Evolutionary conservation across 208 protist species (phyloP).

Genomic region (Angomonas desouzai): DNA sequence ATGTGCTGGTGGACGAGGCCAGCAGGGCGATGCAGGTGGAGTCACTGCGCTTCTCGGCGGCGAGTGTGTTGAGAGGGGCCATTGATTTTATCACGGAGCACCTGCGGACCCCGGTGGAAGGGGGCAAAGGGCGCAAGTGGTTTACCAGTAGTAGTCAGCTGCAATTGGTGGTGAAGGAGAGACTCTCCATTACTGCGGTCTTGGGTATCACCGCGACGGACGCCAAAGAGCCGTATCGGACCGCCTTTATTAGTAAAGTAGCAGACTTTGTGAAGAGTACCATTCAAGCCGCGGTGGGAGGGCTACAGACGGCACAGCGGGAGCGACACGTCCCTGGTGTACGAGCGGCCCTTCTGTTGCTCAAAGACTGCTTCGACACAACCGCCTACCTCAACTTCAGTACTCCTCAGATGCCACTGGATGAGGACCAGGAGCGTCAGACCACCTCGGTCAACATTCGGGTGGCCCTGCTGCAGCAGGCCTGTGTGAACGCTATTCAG

Average conservation of each 20-base stretch:
- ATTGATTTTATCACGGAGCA: slow-evolving; percentile 24
- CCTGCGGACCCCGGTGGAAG: background rate
- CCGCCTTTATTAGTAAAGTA: slow-evolving; percentile 58
- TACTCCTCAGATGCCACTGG: slow-evolving; percentile 38
- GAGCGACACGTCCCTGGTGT: slow-evolving; percentile 26
- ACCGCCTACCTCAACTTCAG: slow-evolving; percentile 57
- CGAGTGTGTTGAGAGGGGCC: slow-evolving; percentile 63
- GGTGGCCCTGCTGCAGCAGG: slow-evolving; percentile 63
- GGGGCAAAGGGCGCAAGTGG: background rate
- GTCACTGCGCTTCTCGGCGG: slow-evolving; percentile 49
- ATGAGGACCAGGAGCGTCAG: slow-evolving; percentile 65
- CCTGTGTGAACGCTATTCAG: slow-evolving; percentile 45
- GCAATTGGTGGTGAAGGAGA: slow-evolving; percentile 34
- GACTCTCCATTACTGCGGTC: slow-evolving; percentile 23
- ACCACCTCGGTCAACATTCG: slow-evolving; percentile 62
- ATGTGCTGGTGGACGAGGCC: slow-evolving; percentile 73
- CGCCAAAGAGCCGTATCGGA: slow-evolving; percentile 16
- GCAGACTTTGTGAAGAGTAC: slow-evolving; percentile 65
- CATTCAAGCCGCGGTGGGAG: slow-evolving; percentile 54
- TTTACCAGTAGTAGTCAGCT: slow-evolving; percentile 16
- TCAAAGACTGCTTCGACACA: slow-evolving; percentile 56
- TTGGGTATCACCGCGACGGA: background rate
- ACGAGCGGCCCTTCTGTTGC: slow-evolving; percentile 40
- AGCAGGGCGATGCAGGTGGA: slow-evolving; percentile 61
- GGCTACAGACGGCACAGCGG: slow-evolving; percentile 27